Conservation (phyloP, 306 rosid species). For the Lathyrus oleraceus region DNA sequence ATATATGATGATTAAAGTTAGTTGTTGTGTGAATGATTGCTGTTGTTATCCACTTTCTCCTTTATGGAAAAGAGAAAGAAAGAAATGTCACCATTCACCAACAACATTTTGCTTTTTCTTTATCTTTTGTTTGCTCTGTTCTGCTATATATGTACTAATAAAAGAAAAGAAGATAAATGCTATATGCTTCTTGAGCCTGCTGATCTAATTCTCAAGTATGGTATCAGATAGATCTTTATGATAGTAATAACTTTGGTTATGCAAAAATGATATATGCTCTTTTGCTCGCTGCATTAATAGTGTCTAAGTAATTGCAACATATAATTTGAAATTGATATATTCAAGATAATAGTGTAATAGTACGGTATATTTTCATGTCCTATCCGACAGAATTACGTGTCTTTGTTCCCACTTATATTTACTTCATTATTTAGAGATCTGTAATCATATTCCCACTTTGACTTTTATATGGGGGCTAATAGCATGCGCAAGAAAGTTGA, state of each 20-base stretch:
- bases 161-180: conserved; percentile 27
- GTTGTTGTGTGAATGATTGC: conserved; percentile 73
- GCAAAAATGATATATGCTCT: background rate
- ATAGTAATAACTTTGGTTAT: background rate
- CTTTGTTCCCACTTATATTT: background rate
- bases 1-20: conserved; percentile 60
- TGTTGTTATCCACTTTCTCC: conserved; percentile 42
- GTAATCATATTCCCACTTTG: conserved; percentile 28
- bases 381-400: conserved; percentile 17
- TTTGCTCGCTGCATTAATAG: background rate
- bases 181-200: conserved; percentile 22
- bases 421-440: conserved; percentile 19
- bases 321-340: background rate
- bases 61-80: conserved; percentile 21
- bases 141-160: background rate
- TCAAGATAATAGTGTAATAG: background rate
- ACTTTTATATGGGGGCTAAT: background rate
- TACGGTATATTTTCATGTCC: background rate
- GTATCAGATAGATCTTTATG: no score
- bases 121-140: conserved; percentile 36
- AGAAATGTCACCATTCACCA: conserved; percentile 49
- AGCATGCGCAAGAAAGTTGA: no score
- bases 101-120: conserved; percentile 42
- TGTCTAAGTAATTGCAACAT: background rate
- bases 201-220: no score